Base-by-base conservation (phyloP, 495 filamentous ascomycete genomes). In the Aspergillus homomorphus region DNA sequence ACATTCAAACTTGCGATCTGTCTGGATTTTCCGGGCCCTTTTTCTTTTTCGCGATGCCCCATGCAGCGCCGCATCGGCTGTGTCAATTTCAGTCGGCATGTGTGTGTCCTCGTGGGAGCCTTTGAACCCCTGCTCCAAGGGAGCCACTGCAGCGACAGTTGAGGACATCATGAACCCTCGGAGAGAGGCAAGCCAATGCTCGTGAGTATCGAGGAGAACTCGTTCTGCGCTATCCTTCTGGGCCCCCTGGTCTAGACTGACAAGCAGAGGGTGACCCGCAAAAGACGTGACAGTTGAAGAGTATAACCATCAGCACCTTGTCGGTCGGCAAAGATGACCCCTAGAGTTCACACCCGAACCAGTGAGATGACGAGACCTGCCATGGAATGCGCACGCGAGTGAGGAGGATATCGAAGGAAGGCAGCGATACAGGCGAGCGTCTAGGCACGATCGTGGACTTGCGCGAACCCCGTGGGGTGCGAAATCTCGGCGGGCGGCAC, bases 1-100 rank as follows among this genome's bases (percentile, higher is more conserved):
- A 71, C 94, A 98, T 63, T 92, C 88, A 62, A 96, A 98, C 68
- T 96, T 97, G 75, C 94, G 96, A 71, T 97, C 93, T 38, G 77
- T 60, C 30, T 88, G 77, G 26, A 89, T 89, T 70, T 95, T 96
- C 59, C 93, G 87, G 42, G 88, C 92, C 64, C 89, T 81, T 67
- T 90, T 84, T 55, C 91, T 81, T 72, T 92, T 94, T 58, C 84
- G 84, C 57, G 76, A 70, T 45, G 75, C 71, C 16, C 73, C 78
- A 48, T 68, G 62, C 48, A 62, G 60, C 18, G 60, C 28, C 51
- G 61, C 52, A 26, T 66, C 70, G 30, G 57, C 55, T 28, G 67
- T 67, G 53, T 71, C 68, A 44, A 65, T 65, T 20, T 69, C 69
- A 44, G 68, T 69, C 14, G 65, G 59, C 41, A 53, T 9, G 14